Percentiles rank a stretch among this genome's conserved stretches.
Evolutionary conservation across 495 filamentous ascomycete species (phyloP).

Genomic region (Xylaria palmicola): DNA sequence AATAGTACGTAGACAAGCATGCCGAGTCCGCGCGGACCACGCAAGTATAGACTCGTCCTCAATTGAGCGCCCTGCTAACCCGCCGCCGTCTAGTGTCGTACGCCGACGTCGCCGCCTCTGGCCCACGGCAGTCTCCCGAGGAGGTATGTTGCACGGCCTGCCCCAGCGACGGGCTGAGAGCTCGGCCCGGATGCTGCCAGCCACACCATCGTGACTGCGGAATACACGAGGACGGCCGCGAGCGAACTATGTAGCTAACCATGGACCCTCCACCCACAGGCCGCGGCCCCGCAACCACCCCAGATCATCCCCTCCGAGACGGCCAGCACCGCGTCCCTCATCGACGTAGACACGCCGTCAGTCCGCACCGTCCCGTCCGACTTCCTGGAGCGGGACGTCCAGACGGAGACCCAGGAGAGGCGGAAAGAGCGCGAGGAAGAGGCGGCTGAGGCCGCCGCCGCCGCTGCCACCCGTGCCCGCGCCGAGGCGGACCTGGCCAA

Average conservation of each 20-base stretch:
- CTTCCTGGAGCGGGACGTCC: constrained; percentile 60
- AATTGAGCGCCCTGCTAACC: not conserved
- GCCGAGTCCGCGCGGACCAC: not conserved
- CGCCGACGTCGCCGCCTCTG: constrained; percentile 70
- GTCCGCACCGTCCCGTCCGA: constrained; percentile 67
- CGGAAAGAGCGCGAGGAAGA: constrained; percentile 46
- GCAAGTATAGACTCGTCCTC: not conserved
- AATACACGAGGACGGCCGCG: too few relatives aligned
- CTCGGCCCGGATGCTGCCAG: too few relatives aligned
- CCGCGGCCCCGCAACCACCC: constrained; percentile 64
- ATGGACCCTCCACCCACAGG: constrained; percentile 27
- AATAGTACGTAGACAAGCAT: not conserved
- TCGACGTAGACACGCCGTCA: constrained; percentile 76
- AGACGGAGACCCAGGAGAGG: constrained; percentile 71
- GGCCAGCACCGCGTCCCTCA: constrained; percentile 58
- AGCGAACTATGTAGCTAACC: constrained; percentile 12
- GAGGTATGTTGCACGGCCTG: constrained; percentile 50
- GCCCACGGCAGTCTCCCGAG: constrained; percentile 69
- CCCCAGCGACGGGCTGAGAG: not conserved
- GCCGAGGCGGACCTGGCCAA: constrained; percentile 51
- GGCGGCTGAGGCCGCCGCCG: constrained; percentile 30
- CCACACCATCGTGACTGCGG: not conserved
- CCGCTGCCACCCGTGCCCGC: constrained; percentile 34
- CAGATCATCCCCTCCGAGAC: constrained; percentile 60
- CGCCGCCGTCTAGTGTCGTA: constrained; percentile 62